Conservation (phyloP, 1,284 basidiomycete species). For the Schizopora paradoxa region DNA sequence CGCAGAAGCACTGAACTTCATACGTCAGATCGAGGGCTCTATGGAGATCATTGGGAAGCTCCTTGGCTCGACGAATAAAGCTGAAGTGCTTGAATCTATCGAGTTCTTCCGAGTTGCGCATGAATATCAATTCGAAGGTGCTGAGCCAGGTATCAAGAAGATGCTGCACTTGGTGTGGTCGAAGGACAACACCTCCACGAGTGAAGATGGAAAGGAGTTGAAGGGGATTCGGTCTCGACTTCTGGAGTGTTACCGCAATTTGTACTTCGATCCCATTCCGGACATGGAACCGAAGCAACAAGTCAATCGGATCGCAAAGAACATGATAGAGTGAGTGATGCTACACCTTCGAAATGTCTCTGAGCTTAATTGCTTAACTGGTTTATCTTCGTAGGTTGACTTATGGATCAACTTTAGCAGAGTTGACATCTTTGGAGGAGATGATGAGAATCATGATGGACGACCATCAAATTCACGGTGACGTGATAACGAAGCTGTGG, state of each 20-base stretch:
- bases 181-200: constrained; percentile 86
- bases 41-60: constrained; percentile 75
- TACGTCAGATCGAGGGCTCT: constrained; percentile 74
- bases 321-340: constrained; percentile 92
- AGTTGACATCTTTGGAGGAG: constrained; percentile 94
- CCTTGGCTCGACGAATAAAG: constrained; percentile 86
- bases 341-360: no score
- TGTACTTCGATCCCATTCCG: constrained; percentile 84
- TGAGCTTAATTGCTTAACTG: constrained; percentile 2
- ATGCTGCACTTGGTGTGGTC: constrained; percentile 99
- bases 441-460: constrained; percentile 96
- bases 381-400: constrained; percentile 57
- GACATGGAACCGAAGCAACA: constrained; percentile 78
- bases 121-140: constrained; percentile 78
- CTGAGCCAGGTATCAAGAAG: constrained; percentile 83
- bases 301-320: constrained; percentile 92
- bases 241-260: constrained; percentile 82
- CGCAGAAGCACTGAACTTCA: constrained; percentile 82
- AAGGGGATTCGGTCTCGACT: constrained; percentile 86
- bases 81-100: constrained; percentile 93
- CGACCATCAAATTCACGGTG: constrained; percentile 72
- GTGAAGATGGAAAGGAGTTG: constrained; percentile 81
- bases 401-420: constrained; percentile 88
- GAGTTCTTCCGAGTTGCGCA: constrained; percentile 88
- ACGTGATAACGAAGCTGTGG: constrained; percentile 91